Evolutionary conservation across 306 rosid genomes (phyloP).

Genomic region (Trifolium fragiferum): DNA sequence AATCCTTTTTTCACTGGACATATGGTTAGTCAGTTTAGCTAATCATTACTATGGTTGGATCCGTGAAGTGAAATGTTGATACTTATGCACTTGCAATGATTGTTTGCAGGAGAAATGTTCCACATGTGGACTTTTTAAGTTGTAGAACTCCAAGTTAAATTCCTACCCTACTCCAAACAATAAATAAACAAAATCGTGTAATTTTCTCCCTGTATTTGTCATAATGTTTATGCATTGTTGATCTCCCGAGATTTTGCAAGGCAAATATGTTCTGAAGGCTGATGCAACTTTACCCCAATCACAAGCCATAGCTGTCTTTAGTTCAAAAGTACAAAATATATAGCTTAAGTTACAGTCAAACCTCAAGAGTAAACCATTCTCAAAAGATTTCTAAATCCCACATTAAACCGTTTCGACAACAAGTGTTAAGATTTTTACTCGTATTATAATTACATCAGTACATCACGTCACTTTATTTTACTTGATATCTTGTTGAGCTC

Average conservation of each 20-base stretch:
- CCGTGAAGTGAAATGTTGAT: slow-evolving; percentile 36
- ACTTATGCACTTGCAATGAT: slow-evolving; percentile 35
- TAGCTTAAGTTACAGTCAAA: slow-evolving; percentile 4
- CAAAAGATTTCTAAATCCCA: too few species aligned
- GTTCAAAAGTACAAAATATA: slow-evolving; percentile 19
- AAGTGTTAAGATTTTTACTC: too few species aligned
- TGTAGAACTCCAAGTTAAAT: slow-evolving; percentile 49
- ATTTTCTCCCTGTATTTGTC: slow-evolving; percentile 35
- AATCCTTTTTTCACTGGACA: slow-evolving; percentile 23
- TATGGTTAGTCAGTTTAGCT: slow-evolving; percentile 14
- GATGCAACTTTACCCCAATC: slow-evolving; percentile 21
- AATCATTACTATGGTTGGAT: slow-evolving; percentile 35
- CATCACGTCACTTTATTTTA: not conserved
- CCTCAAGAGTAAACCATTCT: not conserved
- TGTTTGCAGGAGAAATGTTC: slow-evolving; percentile 50
- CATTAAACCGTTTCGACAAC: too few species aligned
- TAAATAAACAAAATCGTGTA: slow-evolving; percentile 41
- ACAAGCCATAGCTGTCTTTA: slow-evolving; percentile 11
- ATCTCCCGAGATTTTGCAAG: slow-evolving; percentile 22
- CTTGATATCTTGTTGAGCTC: slow-evolving; percentile 5
- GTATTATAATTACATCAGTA: not conserved
- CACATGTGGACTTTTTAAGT: slow-evolving; percentile 47
- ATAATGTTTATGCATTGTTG: slow-evolving; percentile 28
- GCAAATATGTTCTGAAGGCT: slow-evolving; percentile 23
- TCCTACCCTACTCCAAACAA: slow-evolving; percentile 37